phyloP scores from a whole-genome alignment of 2,329 filamentous ascomycete genomes.

The Diplodia intermedia region DNA sequence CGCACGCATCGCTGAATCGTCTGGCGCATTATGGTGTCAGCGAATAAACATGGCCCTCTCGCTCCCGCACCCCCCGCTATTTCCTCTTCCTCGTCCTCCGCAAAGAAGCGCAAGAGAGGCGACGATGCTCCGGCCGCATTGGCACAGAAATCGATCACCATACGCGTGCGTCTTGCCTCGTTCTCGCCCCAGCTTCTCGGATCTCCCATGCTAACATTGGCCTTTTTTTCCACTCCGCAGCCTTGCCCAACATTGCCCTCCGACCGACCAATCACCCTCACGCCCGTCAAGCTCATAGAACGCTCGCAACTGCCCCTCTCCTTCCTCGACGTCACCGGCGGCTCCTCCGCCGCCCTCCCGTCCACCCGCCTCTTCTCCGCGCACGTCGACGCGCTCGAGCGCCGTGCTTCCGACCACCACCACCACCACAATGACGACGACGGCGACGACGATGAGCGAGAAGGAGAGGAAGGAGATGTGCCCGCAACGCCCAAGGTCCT shows the following conservation, averaged over 20 bases:
- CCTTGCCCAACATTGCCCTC: slow-evolving; percentile 42
- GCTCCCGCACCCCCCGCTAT: background rate
- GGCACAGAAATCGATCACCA: slow-evolving; percentile 24
- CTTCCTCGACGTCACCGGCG: slow-evolving; percentile 45
- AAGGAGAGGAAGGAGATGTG: slow-evolving; percentile 12
- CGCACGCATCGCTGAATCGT: slow-evolving; percentile 7
- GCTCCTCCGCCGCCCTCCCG: slow-evolving; percentile 38
- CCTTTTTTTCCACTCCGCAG: slow-evolving; percentile 26
- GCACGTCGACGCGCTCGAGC: slow-evolving; percentile 44
- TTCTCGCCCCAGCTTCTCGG: too few species aligned
- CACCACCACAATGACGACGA: slow-evolving; percentile 8
- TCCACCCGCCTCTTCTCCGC: slow-evolving; percentile 45
- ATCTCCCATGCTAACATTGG: background rate
- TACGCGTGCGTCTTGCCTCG: slow-evolving; percentile 14
- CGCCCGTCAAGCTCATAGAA: slow-evolving; percentile 45
- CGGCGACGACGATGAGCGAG: background rate
- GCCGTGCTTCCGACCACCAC: slow-evolving; percentile 25
- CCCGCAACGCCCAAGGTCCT: slow-evolving; percentile 40
- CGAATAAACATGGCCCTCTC: slow-evolving; percentile 17
- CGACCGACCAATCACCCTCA: slow-evolving; percentile 43
- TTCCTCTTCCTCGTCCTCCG: slow-evolving; percentile 2
- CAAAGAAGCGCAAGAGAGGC: slow-evolving; percentile 26
- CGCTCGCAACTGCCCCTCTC: slow-evolving; percentile 48
- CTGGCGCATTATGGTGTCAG: slow-evolving; percentile 33
- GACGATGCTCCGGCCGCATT: slow-evolving; percentile 5